Conservation (phyloP, 805 yeast species). For the Starmerella roubikii region DNA sequence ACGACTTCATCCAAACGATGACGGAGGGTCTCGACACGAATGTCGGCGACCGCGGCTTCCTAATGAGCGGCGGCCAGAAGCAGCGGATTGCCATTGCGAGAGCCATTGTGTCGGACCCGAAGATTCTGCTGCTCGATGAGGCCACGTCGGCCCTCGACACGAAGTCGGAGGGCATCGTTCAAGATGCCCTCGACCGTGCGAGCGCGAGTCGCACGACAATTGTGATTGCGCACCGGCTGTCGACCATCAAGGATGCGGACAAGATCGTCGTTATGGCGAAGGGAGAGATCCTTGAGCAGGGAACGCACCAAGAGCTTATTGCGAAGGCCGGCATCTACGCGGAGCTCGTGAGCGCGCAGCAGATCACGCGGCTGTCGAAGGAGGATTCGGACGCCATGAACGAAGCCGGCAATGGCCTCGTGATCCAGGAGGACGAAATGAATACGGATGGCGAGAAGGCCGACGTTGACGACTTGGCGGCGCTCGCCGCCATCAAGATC, state of each 20-base stretch:
- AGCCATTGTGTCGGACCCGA: slow-evolving; percentile 50
- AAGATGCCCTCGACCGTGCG: slow-evolving; percentile 30
- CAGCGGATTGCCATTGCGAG: slow-evolving; percentile 62
- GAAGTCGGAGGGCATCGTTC: slow-evolving; percentile 31
- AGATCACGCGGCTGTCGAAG: slow-evolving; percentile 12
- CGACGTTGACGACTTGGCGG: slow-evolving; percentile 3
- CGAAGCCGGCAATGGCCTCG: slow-evolving; percentile 11
- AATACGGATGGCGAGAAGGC: slow-evolving; percentile 2
- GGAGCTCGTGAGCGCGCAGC: slow-evolving; percentile 29
- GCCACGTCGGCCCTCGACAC: slow-evolving; percentile 51
- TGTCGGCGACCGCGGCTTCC: slow-evolving; percentile 44
- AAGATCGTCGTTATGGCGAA: slow-evolving; percentile 38
- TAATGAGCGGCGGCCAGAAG: slow-evolving; percentile 58
- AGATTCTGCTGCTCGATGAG: slow-evolving; percentile 47
- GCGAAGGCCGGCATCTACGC: slow-evolving; percentile 22
- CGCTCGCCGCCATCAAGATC: slow-evolving; percentile 4
- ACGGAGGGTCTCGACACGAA: slow-evolving; percentile 77
- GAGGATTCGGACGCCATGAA: slow-evolving; percentile 11
- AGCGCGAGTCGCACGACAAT: slow-evolving; percentile 34
- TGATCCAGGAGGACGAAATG: slow-evolving; percentile 14
- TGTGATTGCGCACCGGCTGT: slow-evolving; percentile 44
- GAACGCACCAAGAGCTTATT: slow-evolving; percentile 30
- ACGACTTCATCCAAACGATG: slow-evolving; percentile 37
- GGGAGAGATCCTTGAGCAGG: slow-evolving; percentile 39
- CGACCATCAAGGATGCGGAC: slow-evolving; percentile 44